phyloP scores from a whole-genome alignment of 306 rosid species.

The Fagus sylvatica region DNA sequence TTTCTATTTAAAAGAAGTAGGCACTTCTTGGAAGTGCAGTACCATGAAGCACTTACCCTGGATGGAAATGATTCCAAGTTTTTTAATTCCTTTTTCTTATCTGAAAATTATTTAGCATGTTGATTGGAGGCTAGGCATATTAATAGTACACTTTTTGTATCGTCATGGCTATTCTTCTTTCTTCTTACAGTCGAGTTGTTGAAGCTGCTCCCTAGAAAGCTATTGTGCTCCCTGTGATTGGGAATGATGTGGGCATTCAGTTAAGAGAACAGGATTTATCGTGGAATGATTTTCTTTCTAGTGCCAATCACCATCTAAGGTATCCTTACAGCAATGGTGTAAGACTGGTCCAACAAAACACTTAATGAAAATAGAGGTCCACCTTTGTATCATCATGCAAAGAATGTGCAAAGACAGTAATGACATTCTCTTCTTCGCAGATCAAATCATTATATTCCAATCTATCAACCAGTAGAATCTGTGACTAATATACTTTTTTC shows the following conservation, averaged over 20 bases:
- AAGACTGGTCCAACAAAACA: background rate
- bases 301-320: constrained; percentile 45
- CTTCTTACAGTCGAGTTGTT: constrained; percentile 61
- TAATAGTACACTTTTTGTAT: background rate
- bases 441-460: constrained; percentile 46
- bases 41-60: background rate
- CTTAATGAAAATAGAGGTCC: background rate
- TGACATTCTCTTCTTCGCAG: constrained; percentile 46
- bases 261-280: constrained; percentile 64
- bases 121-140: background rate
- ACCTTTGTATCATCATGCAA: background rate
- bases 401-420: background rate
- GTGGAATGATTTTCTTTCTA: constrained; percentile 73
- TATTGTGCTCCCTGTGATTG: constrained; percentile 69
- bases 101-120: no score
- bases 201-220: constrained; percentile 61
- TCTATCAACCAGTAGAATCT: constrained; percentile 60
- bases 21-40: background rate
- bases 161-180: constrained; percentile 20
- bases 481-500: constrained; percentile 82
- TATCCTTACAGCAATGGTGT: constrained; percentile 19
- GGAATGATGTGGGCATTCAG: constrained; percentile 48
- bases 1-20: background rate
- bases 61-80: constrained; percentile 8
- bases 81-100: no score